These are phyloP conservation scores for Pouteria glomerata DNA, from an alignment of 148 eudicot species.

Conservation along the genomic window DNA sequence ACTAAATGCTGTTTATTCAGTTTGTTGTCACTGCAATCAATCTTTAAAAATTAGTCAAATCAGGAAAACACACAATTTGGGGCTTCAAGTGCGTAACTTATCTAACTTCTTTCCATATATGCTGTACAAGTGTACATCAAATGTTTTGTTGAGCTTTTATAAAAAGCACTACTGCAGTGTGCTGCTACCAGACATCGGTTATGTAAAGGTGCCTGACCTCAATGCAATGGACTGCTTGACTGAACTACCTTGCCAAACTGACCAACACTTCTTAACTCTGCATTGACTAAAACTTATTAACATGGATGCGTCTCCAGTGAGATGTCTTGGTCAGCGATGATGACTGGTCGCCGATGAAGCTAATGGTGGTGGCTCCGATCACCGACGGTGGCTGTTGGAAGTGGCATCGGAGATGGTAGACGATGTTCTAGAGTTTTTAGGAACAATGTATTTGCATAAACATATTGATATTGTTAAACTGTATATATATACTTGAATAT, in stretches of 20 bases:
- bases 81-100: not conserved
- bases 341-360: too few species aligned
- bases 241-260: not conserved
- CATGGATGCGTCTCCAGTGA: too few species aligned
- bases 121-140: not conserved
- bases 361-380: too few species aligned
- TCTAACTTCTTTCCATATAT: not conserved
- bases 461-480: too few species aligned
- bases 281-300: not conserved
- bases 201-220: not conserved
- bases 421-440: too few species aligned
- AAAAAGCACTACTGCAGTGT: not conserved
- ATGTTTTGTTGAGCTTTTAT: not conserved
- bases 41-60: not conserved
- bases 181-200: not conserved
- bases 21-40: slow-evolving; percentile 7
- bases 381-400: too few species aligned
- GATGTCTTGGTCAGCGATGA: too few species aligned
- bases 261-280: not conserved
- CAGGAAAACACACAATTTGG: not conserved
- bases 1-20: slow-evolving; percentile 7
- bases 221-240: not conserved
- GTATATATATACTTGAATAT: too few species aligned
- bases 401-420: too few species aligned
- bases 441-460: too few species aligned